Evolutionary conservation across 305 asterid genomes (phyloP).

Genomic region (Solanum hybrid): DNA sequence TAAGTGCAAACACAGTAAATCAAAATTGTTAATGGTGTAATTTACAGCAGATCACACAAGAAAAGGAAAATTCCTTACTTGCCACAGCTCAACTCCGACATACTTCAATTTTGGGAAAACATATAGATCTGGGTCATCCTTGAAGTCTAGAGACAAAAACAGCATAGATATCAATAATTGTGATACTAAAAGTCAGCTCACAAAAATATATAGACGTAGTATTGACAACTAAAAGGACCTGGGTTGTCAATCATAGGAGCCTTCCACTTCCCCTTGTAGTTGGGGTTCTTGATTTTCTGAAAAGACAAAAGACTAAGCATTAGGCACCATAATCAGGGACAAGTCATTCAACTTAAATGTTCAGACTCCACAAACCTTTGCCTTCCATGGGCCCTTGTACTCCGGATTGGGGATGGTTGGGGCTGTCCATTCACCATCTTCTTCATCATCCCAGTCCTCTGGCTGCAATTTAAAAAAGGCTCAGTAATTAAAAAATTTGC

Average conservation of each 20-base stretch:
- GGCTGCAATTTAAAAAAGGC: slow-evolving; percentile 47
- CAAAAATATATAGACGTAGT: background rate
- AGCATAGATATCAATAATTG: background rate
- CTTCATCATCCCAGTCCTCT: slow-evolving; percentile 99
- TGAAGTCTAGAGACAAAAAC: slow-evolving; percentile 48
- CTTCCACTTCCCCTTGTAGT: slow-evolving; percentile 97
- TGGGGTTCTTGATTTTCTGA: slow-evolving; percentile 97
- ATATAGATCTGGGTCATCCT: slow-evolving; percentile 84
- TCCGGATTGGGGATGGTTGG: slow-evolving; percentile 96
- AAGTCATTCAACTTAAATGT: background rate
- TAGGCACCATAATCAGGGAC: background rate
- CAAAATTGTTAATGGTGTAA: background rate
- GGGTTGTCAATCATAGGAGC: slow-evolving; percentile 96
- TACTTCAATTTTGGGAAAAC: slow-evolving; percentile 86
- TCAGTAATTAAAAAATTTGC: background rate
- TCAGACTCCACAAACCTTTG: slow-evolving; percentile 50
- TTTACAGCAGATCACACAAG: background rate
- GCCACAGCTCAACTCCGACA: slow-evolving; percentile 97
- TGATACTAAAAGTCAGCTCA: background rate
- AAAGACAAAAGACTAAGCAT: slow-evolving; percentile 4
- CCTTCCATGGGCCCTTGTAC: slow-evolving; percentile 94
- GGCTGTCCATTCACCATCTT: slow-evolving; percentile 96
- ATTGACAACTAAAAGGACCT: slow-evolving; percentile 31
- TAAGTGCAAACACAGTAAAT: background rate
- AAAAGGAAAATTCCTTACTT: slow-evolving; percentile 32